Evolutionary conservation across 768 basidiomycete species (phyloP).

Genomic region (Dendrothele bispora): DNA sequence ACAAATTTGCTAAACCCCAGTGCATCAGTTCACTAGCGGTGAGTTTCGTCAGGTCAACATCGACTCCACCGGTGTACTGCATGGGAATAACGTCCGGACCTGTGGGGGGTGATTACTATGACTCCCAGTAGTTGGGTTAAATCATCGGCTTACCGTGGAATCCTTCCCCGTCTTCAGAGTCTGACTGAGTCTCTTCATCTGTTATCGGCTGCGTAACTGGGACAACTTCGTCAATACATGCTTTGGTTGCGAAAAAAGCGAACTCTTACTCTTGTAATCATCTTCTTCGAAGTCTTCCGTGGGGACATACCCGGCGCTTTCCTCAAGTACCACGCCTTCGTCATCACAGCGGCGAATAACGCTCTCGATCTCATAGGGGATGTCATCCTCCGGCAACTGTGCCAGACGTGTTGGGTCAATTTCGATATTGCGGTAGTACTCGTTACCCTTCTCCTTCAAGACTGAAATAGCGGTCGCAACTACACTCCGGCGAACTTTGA

Average conservation of each 20-base stretch:
- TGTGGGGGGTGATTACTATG: background rate
- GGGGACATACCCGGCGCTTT: slow-evolving; percentile 27
- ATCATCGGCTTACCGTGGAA: background rate
- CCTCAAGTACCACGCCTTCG: slow-evolving; percentile 18
- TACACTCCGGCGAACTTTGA: slow-evolving; percentile 27
- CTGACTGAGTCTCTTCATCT: background rate
- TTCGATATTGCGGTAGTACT: slow-evolving; percentile 28
- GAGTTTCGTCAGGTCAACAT: background rate
- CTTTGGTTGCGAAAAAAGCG: background rate
- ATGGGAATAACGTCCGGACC: background rate
- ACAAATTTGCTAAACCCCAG: background rate
- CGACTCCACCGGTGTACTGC: background rate
- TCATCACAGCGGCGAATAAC: too few species aligned
- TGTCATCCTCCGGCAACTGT: slow-evolving; percentile 29
- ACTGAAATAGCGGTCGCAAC: slow-evolving; percentile 32
- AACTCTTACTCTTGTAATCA: background rate
- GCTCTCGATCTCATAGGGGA: slow-evolving; percentile 35
- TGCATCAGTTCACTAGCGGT: background rate
- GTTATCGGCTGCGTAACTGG: background rate
- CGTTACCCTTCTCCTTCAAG: slow-evolving; percentile 33
- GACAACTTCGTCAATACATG: background rate
- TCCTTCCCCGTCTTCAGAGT: background rate
- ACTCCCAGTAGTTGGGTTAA: background rate
- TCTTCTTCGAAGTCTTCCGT: slow-evolving; percentile 8
- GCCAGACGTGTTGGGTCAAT: slow-evolving; percentile 18